Percentiles rank a stretch among this genome's conserved stretches.
phyloP scores from a whole-genome alignment of 2,329 filamentous ascomycete species.

The Gyromitra esculenta region DNA sequence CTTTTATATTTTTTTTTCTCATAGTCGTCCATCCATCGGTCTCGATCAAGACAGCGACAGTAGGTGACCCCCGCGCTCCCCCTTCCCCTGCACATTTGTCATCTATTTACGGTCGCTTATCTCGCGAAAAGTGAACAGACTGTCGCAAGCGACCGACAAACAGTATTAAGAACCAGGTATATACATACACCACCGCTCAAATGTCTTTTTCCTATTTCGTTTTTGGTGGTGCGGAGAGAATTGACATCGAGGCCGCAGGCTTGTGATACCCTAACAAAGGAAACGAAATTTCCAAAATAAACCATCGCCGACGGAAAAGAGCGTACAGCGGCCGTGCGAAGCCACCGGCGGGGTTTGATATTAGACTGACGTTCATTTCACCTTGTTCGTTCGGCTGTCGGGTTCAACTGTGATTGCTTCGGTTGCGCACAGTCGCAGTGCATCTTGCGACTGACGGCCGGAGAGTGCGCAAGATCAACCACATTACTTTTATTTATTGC shows the following conservation, averaged over 20 bases:
- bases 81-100: constrained; percentile 50
- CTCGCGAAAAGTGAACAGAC: constrained; percentile 53
- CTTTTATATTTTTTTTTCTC: constrained; percentile 44
- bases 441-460: constrained; percentile 51
- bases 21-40: constrained; percentile 31
- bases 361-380: constrained; percentile 48
- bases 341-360: constrained; percentile 53
- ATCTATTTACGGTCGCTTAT: constrained; percentile 55
- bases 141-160: constrained; percentile 52
- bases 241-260: constrained; percentile 47
- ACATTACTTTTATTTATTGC: constrained; percentile 48
- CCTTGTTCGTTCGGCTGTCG: constrained; percentile 50
- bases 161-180: constrained; percentile 53
- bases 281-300: constrained; percentile 46
- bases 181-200: constrained; percentile 45
- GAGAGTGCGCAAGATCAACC: constrained; percentile 50
- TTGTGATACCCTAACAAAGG: constrained; percentile 42
- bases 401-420: constrained; percentile 52
- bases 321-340: constrained; percentile 47
- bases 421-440: constrained; percentile 51
- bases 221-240: constrained; percentile 36
- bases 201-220: constrained; percentile 32
- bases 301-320: constrained; percentile 47
- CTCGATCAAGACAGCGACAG: constrained; percentile 50
- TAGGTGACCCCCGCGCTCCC: constrained; percentile 52